phyloP scores from a whole-genome alignment of 306 rosid genomes.

The Biancaea sappan region DNA sequence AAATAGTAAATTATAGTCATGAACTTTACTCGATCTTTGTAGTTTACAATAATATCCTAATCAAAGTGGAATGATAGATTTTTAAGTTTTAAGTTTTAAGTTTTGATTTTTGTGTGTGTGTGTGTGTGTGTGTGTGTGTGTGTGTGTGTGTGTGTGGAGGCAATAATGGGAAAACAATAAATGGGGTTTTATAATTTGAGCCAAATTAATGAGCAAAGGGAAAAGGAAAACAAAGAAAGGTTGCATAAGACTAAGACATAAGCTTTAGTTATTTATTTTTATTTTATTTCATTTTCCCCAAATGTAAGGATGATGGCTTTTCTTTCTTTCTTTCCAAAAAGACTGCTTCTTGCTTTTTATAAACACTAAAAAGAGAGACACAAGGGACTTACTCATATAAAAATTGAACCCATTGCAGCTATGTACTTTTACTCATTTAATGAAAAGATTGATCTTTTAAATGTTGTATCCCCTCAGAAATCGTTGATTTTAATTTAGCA shows the following conservation, averaged over 20 bases:
- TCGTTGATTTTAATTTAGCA: not conserved
- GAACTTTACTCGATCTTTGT: not conserved
- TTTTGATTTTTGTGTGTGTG: too few species aligned
- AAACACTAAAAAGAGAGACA: not conserved
- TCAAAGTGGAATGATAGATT: not conserved
- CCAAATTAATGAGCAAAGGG: too few species aligned
- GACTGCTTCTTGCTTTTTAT: not conserved
- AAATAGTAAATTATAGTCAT: not conserved
- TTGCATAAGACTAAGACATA: too few species aligned
- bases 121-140: too few species aligned
- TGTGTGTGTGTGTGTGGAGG: too few species aligned
- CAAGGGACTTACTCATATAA: too few species aligned
- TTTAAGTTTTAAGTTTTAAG: too few species aligned
- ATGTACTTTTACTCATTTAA: not conserved
- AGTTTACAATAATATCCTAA: constrained; percentile 6
- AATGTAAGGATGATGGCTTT: not conserved
- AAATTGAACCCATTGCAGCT: too few species aligned
- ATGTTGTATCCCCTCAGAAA: not conserved
- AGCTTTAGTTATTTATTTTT: too few species aligned
- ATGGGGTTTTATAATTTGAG: not conserved
- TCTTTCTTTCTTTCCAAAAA: not conserved
- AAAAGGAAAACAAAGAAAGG: too few species aligned
- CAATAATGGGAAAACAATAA: not conserved
- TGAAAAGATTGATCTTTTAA: not conserved
- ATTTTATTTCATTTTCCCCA: not conserved